Percentiles rank a stretch among this genome's conserved stretches.
These are phyloP conservation scores for Salicornia ramosissima DNA, from an alignment of 148 eudicot genomes.

Conservation along the genomic window DNA sequence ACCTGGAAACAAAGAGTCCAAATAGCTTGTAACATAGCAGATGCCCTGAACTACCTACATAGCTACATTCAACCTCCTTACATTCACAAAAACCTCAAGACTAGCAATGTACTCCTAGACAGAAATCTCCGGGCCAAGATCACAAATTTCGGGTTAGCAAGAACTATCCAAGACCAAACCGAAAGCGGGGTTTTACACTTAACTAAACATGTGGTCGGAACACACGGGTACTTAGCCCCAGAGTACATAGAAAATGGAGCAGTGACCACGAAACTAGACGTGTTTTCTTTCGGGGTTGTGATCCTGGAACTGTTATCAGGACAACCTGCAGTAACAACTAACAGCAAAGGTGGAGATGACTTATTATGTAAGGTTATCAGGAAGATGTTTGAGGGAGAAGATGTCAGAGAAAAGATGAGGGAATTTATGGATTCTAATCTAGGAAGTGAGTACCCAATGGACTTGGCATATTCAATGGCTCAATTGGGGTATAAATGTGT, in stretches of 20 bases:
- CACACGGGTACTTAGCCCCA: slow-evolving; percentile 73
- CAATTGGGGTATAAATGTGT: slow-evolving; percentile 59
- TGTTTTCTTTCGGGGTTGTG: slow-evolving; percentile 66
- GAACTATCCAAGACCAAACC: slow-evolving; percentile 35
- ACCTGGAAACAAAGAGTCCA: slow-evolving; percentile 70
- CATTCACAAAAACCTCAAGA: slow-evolving; percentile 73
- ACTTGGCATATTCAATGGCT: slow-evolving; percentile 68
- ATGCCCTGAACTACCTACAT: slow-evolving; percentile 73
- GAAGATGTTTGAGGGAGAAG: slow-evolving; percentile 46
- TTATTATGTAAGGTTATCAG: slow-evolving; percentile 27
- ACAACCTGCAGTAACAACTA: slow-evolving; percentile 37
- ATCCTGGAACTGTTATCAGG: slow-evolving; percentile 68
- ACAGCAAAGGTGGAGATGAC: slow-evolving; percentile 24
- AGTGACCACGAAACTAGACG: slow-evolving; percentile 66
- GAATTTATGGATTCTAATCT: slow-evolving; percentile 54
- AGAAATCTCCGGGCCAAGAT: slow-evolving; percentile 50
- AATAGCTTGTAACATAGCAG: slow-evolving; percentile 57
- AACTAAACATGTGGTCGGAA: slow-evolving; percentile 79
- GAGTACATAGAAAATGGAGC: slow-evolving; percentile 77
- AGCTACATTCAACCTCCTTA: slow-evolving; percentile 72
- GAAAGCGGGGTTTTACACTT: slow-evolving; percentile 35
- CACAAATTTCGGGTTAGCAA: slow-evolving; percentile 67
- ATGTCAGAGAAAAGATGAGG: slow-evolving; percentile 60
- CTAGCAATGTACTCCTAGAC: slow-evolving; percentile 60
- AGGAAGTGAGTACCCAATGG: slow-evolving; percentile 51